Evolutionary conservation across 441 rosid species (phyloP).

Genomic region (Euphorbia celastroides): DNA sequence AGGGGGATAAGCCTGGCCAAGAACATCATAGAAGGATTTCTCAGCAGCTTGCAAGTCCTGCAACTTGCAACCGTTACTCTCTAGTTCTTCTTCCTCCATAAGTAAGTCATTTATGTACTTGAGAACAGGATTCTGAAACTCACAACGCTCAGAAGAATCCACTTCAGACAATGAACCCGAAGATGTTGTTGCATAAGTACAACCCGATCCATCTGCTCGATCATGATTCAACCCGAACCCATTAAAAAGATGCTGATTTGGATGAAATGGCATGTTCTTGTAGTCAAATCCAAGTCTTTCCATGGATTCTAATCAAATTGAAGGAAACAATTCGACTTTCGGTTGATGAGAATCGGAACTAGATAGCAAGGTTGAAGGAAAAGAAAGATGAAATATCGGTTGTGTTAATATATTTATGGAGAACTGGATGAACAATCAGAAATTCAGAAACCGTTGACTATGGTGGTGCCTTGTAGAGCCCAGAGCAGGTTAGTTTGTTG

Average conservation of each 20-base stretch:
- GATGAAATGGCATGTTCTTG: background rate
- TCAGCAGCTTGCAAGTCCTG: conserved; percentile 84
- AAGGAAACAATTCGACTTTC: background rate
- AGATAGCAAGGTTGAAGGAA: background rate
- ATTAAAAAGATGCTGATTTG: conserved; percentile 12
- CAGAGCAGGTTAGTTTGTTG: background rate
- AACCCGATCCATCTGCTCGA: background rate
- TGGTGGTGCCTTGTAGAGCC: background rate
- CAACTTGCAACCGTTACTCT: conserved; percentile 50
- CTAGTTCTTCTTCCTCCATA: conserved; percentile 77
- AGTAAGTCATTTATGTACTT: conserved; percentile 70
- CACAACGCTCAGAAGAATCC: conserved; percentile 10
- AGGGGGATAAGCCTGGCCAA: conserved; percentile 43
- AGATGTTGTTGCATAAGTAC: conserved; percentile 10
- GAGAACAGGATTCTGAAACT: conserved; percentile 28
- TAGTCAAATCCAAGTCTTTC: conserved; percentile 13
- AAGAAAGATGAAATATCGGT: background rate
- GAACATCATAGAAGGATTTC: conserved; percentile 63
- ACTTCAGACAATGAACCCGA: conserved; percentile 14
- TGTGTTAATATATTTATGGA: no score
- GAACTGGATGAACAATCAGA: background rate
- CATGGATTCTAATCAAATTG: conserved; percentile 8
- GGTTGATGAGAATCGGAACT: background rate
- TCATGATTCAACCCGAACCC: background rate
- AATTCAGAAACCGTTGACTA: background rate